Evolutionary conservation across 2,329 filamentous ascomycete species (phyloP).

Genomic region (Colletotrichum theobromicola): DNA sequence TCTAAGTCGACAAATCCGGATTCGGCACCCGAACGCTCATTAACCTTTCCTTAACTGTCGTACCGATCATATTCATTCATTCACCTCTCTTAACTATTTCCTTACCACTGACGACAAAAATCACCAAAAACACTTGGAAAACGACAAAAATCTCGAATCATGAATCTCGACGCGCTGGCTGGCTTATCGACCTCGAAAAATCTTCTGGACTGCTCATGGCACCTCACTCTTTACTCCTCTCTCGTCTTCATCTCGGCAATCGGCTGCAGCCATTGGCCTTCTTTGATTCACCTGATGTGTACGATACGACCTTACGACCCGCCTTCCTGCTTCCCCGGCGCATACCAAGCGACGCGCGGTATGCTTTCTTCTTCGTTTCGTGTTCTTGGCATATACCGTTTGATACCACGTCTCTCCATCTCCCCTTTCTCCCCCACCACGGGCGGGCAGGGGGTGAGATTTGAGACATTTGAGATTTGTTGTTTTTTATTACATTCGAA

Average conservation of each 20-base stretch:
- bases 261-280: not conserved
- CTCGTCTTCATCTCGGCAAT: not conserved
- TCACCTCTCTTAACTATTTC: slow-evolving; percentile 29
- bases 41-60: not conserved
- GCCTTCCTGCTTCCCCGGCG: slow-evolving; percentile 23
- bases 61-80: slow-evolving; percentile 38
- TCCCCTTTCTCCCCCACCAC: not conserved
- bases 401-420: slow-evolving; percentile 15
- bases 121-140: slow-evolving; percentile 20
- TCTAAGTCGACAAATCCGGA: not conserved
- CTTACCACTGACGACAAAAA: slow-evolving; percentile 28
- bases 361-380: slow-evolving; percentile 14
- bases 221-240: not conserved
- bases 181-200: not conserved
- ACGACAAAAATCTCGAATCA: not conserved
- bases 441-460: not conserved
- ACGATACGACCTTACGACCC: slow-evolving; percentile 20
- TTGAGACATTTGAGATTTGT: not conserved
- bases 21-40: not conserved
- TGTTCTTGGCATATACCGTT: slow-evolving; percentile 19
- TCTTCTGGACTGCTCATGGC: not conserved
- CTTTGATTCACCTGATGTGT: not conserved
- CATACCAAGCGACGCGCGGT: not conserved
- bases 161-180: slow-evolving; percentile 9
- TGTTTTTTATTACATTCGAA: not conserved